These are phyloP conservation scores for Mycena pura DNA, from an alignment of 768 basidiomycete genomes.

Conservation along the genomic window DNA sequence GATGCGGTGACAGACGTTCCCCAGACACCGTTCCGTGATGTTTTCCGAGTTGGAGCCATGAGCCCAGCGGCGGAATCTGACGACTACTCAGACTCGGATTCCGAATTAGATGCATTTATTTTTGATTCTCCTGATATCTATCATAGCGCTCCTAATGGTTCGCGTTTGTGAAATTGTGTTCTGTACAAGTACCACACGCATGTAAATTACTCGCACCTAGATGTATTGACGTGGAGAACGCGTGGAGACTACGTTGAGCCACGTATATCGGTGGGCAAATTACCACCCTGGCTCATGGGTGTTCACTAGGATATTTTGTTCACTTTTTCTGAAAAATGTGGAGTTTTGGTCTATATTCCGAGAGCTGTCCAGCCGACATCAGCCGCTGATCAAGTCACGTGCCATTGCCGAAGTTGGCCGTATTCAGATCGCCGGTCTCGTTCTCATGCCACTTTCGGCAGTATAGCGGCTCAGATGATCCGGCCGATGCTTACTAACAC, in stretches of 20 bases:
- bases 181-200: conserved; percentile 2
- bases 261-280: no score
- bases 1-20: conserved; percentile 63
- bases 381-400: no score
- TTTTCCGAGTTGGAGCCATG: conserved; percentile 65
- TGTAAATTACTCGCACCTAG: conserved; percentile 15
- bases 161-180: conserved; percentile 29
- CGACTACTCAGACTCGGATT: conserved; percentile 54
- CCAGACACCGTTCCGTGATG: conserved; percentile 81
- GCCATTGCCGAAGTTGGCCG: no score
- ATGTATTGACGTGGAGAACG: conserved; percentile 6
- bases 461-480: no score
- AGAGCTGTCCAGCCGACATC: no score
- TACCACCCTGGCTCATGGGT: no score
- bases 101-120: conserved; percentile 65
- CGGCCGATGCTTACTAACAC: no score
- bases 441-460: no score
- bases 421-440: no score
- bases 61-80: conserved; percentile 46
- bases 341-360: no score
- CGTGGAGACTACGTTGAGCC: background rate
- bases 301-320: no score
- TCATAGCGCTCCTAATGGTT: conserved; percentile 55
- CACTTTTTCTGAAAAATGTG: no score
- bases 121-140: conserved; percentile 61